phyloP scores from a whole-genome alignment of 2,329 filamentous ascomycete species.

The Alternaria infectoria region DNA sequence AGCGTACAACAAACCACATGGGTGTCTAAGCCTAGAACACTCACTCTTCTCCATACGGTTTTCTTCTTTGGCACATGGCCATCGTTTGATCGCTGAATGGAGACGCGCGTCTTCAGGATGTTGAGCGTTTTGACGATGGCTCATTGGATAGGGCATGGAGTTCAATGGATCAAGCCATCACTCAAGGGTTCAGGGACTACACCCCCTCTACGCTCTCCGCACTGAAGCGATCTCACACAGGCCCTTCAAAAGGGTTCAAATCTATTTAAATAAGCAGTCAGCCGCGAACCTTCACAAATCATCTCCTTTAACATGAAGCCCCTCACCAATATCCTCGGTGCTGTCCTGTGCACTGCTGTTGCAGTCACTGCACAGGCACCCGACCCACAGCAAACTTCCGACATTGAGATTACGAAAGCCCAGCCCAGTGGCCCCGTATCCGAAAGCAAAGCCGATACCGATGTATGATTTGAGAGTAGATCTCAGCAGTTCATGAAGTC shows the following conservation, averaged over 20 bases:
- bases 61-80: background rate
- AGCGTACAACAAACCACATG: no score
- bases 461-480: no score
- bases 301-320: background rate
- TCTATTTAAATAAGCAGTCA: background rate
- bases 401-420: background rate
- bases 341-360: background rate
- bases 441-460: no score
- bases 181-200: background rate
- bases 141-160: background rate
- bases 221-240: background rate
- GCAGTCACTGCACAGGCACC: background rate
- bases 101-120: background rate
- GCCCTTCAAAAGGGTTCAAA: fast-evolving
- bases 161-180: background rate
- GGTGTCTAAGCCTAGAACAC: no score
- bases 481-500: no score
- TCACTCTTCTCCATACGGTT: background rate
- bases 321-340: background rate
- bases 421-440: background rate
- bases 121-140: background rate
- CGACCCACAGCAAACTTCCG: background rate
- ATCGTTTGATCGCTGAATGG: background rate
- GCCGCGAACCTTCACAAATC: background rate
- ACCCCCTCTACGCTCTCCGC: background rate